Evolutionary conservation across 2,329 filamentous ascomycete genomes (phyloP), one percentile per base, ranked within the genome.

Genomic region (Aspergillus pseudoviridinutans): DNA sequence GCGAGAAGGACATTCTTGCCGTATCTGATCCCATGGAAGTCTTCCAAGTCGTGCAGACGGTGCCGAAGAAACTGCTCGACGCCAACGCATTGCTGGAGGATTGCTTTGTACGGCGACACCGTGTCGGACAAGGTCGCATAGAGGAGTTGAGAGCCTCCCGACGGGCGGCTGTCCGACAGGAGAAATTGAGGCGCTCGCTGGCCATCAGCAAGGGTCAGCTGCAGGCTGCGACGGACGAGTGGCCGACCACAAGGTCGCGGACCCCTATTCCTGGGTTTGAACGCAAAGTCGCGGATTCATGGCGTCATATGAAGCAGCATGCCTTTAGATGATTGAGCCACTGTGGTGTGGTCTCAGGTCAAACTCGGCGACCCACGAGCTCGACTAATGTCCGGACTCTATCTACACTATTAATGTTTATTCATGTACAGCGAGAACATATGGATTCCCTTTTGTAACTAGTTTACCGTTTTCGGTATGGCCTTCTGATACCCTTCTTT

Each of bases 1-100:
- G 90, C 61, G 92, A 97, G 76, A 71, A 78, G 5, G 88, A 94
- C 64, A 94, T 97, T 67, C 85, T 87, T 66, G 84, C 84, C 8
- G 87, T 96, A 10, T 82, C 81, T 17, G 92, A 96, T 68, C 90
- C 92, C 0, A 95, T 96, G 87, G 93, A 97, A 77, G 91, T 97
- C 67, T 97, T 97, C 74, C 91, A 95, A 69, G 87, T 96, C 3
- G 92, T 97, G 28, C 93, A 97, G 77, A 87, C 87, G 1, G 86
- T 96, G 29, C 93, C 93, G 0, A 84, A 93, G 54, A 84, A 84
- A 54, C 82, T 96, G 67, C 74, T 97, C 22, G 91, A 97, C 72
- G 88, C 89, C 55, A 96, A 95, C 66, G 78, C 79, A 2, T 78
- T 97, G 14, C 85, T 96, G 78, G 91, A 96, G 62, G 83, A 90